phyloP scores from a whole-genome alignment of 192 early-diverging fungal genomes.

The Chytriomyces hyalinus region DNA sequence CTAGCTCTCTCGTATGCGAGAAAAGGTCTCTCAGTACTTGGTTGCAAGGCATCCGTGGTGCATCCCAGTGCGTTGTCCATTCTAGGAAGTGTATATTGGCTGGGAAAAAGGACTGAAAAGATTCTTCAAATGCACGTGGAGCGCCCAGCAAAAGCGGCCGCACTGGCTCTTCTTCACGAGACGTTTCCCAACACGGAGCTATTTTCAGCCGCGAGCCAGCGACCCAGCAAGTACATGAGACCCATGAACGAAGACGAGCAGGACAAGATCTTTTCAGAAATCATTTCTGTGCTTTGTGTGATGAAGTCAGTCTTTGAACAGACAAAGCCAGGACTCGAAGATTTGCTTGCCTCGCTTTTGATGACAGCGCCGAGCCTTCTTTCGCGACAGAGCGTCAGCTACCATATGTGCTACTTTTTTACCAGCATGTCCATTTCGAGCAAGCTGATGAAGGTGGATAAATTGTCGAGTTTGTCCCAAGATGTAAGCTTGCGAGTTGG shows the following conservation, averaged over 20 bases:
- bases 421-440: not conserved
- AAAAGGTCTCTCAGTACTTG: not conserved
- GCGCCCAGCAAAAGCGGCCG: not conserved
- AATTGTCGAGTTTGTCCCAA: not conserved
- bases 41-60: not conserved
- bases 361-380: slow-evolving; percentile 12
- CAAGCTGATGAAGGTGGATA: not conserved
- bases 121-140: not conserved
- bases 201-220: not conserved
- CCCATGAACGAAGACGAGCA: slow-evolving; percentile 15
- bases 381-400: not conserved
- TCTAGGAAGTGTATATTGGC: not conserved
- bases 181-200: slow-evolving; percentile 10
- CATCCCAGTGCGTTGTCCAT: not conserved
- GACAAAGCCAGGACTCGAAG: slow-evolving; percentile 7
- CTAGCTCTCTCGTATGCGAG: not conserved
- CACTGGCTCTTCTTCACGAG: not conserved
- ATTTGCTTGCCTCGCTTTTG: not conserved
- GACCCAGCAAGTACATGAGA: not conserved
- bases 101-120: not conserved
- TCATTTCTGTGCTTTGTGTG: not conserved
- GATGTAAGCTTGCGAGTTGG: no score
- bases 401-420: slow-evolving; percentile 7
- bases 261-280: slow-evolving; percentile 16
- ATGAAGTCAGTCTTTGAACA: slow-evolving; percentile 1